Conservation (phyloP, 1,284 basidiomycete species). For the Microbotryomycetes sp. region DNA sequence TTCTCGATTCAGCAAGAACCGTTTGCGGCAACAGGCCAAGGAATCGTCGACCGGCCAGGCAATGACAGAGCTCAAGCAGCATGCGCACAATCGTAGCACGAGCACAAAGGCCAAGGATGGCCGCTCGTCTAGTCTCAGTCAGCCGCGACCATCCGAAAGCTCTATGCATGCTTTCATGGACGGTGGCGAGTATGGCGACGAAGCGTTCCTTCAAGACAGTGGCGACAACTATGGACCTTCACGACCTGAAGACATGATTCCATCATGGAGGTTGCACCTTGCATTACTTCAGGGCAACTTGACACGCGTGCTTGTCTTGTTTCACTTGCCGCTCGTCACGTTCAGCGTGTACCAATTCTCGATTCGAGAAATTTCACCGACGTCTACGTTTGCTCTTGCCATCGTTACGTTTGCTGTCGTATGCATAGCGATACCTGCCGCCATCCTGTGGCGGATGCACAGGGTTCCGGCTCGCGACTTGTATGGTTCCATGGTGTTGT, state of each 20-base stretch:
- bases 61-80: conserved; percentile 2
- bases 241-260: conserved; percentile 10
- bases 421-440: conserved; percentile 69
- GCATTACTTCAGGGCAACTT: conserved; percentile 69
- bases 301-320: conserved; percentile 77
- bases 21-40: background rate
- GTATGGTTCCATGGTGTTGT: conserved; percentile 85
- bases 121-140: too few relatives aligned
- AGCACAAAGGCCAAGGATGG: too few relatives aligned
- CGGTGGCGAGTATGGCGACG: conserved; percentile 21
- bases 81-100: background rate
- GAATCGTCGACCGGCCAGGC: background rate
- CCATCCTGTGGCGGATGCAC: conserved; percentile 67
- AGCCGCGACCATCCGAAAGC: conserved; percentile 5
- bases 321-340: conserved; percentile 87
- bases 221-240: conserved; percentile 1
- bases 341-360: conserved; percentile 84
- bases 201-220: conserved; percentile 16
- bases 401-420: conserved; percentile 70
- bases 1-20: conserved; percentile 8
- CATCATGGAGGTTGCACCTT: conserved; percentile 22
- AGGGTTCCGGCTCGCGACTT: conserved; percentile 79
- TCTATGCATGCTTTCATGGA: conserved; percentile 10
- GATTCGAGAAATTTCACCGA: conserved; percentile 50
- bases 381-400: conserved; percentile 54